phyloP scores from a whole-genome alignment of 2,329 filamentous ascomycete species.

The Phialemonium atrogriseum region DNA sequence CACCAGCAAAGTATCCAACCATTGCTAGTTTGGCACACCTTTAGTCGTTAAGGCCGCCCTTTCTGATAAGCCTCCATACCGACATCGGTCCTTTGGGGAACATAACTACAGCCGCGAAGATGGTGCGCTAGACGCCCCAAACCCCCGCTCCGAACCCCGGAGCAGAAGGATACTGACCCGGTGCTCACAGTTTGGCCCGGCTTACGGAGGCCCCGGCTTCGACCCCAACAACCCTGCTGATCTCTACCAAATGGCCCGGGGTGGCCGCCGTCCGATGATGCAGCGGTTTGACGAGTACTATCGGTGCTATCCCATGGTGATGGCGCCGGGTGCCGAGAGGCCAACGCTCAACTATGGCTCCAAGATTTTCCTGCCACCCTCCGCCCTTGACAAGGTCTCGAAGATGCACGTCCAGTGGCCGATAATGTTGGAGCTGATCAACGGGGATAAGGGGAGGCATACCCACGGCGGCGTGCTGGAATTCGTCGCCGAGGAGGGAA shows the following conservation, averaged over 20 bases:
- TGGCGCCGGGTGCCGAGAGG: constrained; percentile 85
- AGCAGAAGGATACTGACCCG: constrained; percentile 3
- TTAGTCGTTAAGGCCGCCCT: no score
- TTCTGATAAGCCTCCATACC: constrained; percentile 7
- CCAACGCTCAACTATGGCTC: constrained; percentile 90
- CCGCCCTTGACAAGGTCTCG: constrained; percentile 92
- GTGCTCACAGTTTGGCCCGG: constrained; percentile 22
- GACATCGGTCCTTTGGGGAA: no score
- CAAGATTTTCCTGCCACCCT: constrained; percentile 96
- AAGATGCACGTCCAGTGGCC: constrained; percentile 95
- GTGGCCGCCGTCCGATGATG: constrained; percentile 38
- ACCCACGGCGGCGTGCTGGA: constrained; percentile 94
- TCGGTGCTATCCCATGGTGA: constrained; percentile 89
- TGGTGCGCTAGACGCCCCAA: no score
- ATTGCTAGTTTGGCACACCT: no score
- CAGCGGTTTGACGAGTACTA: constrained; percentile 98
- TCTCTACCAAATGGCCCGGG: constrained; percentile 39
- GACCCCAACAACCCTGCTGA: constrained; percentile 39
- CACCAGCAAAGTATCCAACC: no score
- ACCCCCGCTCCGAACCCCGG: not conserved
- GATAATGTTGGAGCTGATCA: constrained; percentile 92
- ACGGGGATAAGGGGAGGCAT: constrained; percentile 69
- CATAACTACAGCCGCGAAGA: no score
- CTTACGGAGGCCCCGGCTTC: constrained; percentile 33
- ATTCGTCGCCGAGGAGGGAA: constrained; percentile 94